Base-by-base conservation (phyloP, 192 early-diverging fungal species). In the Coemansia aciculifera region DNA sequence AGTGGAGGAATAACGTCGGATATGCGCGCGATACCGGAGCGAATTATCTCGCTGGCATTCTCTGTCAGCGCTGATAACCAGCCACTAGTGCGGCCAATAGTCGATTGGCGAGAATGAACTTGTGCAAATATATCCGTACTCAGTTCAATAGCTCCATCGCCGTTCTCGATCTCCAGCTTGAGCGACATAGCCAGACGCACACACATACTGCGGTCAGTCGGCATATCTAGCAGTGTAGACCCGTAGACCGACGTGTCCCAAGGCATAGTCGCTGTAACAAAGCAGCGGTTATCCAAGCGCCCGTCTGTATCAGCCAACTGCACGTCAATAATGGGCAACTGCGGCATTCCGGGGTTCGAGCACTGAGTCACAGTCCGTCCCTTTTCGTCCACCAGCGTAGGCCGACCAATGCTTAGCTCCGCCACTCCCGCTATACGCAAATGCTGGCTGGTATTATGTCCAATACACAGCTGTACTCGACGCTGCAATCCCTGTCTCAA, bases 221-320 rank as follows among this genome's bases (percentile, higher is more conserved):
- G 80, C 39, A 81, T 59, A 62, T 93, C 89, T 15, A 93, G 73
- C 46, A 90, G 79, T 0, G 84, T 66, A 1, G 87, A 89, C 7
- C 87, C 91, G 51, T 91, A 88, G 1, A 92, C 83, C 0, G 91
- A 90, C 11, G 89, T 90, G 57, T 93, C 92, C 92, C 92, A 93
- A 7, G 90, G 77, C 23, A 86, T 87, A 5, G 84, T 76, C 7
- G 84, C 79, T 19, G 72, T 48, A 2, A 90, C 56, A 11, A 86
- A 85, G 61, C 88, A 86, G 1, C 90, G 89, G 13, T 91, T 91
- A 60, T 91, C 87, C 3, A 64, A 72, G 0, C 87, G 79, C 32
- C 85, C 83, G 11, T 85, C 68, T 7, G 83, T 77, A 23, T 71
- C 67, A 0, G 63, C 68, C 43, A 87, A 63, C 9, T 83, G 23